Evolutionary conservation across 192 early-diverging fungal genomes (phyloP), one percentile per base, ranked within the genome.

Genomic region (Backusella sp.): DNA sequence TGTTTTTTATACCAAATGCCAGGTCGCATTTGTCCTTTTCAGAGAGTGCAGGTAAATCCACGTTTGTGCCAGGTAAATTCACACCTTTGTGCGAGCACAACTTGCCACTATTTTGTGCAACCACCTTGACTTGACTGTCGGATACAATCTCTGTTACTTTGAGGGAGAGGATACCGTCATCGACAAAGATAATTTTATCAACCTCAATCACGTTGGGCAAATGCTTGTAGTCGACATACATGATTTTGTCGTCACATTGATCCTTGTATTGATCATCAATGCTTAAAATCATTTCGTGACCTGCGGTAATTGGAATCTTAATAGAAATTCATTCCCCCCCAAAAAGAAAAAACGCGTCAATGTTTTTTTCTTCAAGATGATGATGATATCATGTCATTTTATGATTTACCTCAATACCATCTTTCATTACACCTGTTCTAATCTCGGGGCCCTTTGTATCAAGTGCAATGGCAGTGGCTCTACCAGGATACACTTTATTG

Each of bases 151-250:
- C 94, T 36, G 94, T 85, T 17, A 98, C 96, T 72, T 92, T 90
- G 77, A 98, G 96, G 4, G 93, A 92, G 82, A 98, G 87, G 73
- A 94, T 91, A n/a, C 96, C 96, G 76, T 98, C 96, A 74, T 98
- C 96, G 73, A 98, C 91, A 73, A 87, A 94, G 77, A 94, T 92
- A 15, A 84, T 83, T 83, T 90, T 90, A 68, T 91, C 90, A 8
- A 86, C 83, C 5, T 82, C 74, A 14, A 92, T 82, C 34, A 91
- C 91, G 73, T 88, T 90, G 82, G 88, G 84, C 67, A 94, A 82
- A 79, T 92, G 92, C 74, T 85, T 84, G 84, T 94, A 94, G 80
- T 94, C 92, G 62, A 94, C 80, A 76, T 92, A 94, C 76, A 94
- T 82, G 30, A 84, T 68, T 72, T 92, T 82, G 21, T 86, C 83